A percentile compares a stretch with the other conserved stretches of the same genome.
Evolutionary conservation across 257 asterid species (phyloP).

Genomic region (Nyctanthes arbortristis): DNA sequence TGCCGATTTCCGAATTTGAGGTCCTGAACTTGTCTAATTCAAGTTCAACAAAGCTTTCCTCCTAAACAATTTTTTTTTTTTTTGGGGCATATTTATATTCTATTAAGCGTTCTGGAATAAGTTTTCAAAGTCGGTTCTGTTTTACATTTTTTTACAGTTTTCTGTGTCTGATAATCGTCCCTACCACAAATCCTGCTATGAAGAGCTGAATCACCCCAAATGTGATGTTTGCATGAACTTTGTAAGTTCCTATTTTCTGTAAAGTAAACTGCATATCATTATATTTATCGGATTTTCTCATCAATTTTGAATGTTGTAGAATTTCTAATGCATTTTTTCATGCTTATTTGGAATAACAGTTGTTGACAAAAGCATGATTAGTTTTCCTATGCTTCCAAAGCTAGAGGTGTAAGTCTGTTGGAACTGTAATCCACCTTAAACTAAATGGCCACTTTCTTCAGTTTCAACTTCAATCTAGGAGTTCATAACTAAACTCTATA

Average conservation of each 20-base stretch:
- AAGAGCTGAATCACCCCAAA: conserved; percentile 72
- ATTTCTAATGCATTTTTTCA: background rate
- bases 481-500: background rate
- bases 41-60: background rate
- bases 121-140: conserved; percentile 1
- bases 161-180: conserved; percentile 57
- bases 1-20: conserved; percentile 78
- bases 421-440: background rate
- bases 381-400: background rate
- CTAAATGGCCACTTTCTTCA: background rate
- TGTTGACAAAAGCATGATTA: background rate
- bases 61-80: background rate
- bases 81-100: background rate
- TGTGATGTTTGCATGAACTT: conserved; percentile 79
- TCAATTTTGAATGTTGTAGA: background rate
- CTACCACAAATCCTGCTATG: conserved; percentile 75
- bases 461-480: background rate
- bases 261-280: background rate
- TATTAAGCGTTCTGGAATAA: background rate
- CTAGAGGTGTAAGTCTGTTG: background rate
- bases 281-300: background rate
- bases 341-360: background rate
- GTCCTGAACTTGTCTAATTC: conserved; percentile 37
- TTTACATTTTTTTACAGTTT: conserved; percentile 44
- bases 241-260: conserved; percentile 43